A percentile compares a stretch with the other conserved stretches of the same genome.
These are phyloP conservation scores for Candida patagonica DNA, from an alignment of 805 yeast species.

Conservation along the genomic window DNA sequence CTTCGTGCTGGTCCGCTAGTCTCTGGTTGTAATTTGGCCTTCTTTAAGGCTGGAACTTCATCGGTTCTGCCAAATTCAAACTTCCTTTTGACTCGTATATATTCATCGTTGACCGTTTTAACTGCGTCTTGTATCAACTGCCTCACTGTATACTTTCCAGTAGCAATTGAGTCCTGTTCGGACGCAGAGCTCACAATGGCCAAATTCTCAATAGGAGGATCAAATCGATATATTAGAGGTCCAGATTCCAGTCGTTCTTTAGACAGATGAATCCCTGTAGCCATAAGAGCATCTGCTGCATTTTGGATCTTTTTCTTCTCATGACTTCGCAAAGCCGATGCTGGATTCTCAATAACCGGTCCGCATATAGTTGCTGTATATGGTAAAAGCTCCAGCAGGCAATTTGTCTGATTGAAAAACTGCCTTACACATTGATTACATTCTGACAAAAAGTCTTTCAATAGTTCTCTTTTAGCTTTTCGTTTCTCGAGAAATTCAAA, in stretches of 20 bases:
- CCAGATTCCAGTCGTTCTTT: conserved; percentile 26
- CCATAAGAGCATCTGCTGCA: conserved; percentile 19
- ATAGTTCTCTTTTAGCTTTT: conserved; percentile 25
- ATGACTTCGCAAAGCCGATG: conserved; percentile 7
- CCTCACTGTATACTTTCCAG: conserved; percentile 15
- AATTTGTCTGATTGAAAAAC: conserved; percentile 8
- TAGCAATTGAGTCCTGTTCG: conserved; percentile 9
- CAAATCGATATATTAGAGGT: conserved; percentile 21
- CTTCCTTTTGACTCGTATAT: neutral
- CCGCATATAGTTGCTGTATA: conserved; percentile 20
- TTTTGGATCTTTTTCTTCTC: conserved; percentile 14
- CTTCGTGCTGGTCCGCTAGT: conserved; percentile 3
- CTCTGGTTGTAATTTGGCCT: neutral
- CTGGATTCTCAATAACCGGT: conserved; percentile 17
- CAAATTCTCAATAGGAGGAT: conserved; percentile 28
- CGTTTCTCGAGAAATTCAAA: conserved; percentile 22
- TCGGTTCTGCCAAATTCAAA: neutral
- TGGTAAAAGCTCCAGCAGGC: conserved; percentile 27
- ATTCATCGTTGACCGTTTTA: too few relatives aligned
- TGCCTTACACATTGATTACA: conserved; percentile 12
- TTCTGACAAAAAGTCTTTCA: conserved; percentile 19
- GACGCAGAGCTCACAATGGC: conserved; percentile 13
- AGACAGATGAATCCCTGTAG: conserved; percentile 16
- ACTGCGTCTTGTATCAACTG: conserved; percentile 9
- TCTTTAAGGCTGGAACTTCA: neutral